Evolutionary conservation across 2,329 filamentous ascomycete species (phyloP), one percentile per base, ranked within the genome.

Genomic region (Harringtonia lauricola): DNA sequence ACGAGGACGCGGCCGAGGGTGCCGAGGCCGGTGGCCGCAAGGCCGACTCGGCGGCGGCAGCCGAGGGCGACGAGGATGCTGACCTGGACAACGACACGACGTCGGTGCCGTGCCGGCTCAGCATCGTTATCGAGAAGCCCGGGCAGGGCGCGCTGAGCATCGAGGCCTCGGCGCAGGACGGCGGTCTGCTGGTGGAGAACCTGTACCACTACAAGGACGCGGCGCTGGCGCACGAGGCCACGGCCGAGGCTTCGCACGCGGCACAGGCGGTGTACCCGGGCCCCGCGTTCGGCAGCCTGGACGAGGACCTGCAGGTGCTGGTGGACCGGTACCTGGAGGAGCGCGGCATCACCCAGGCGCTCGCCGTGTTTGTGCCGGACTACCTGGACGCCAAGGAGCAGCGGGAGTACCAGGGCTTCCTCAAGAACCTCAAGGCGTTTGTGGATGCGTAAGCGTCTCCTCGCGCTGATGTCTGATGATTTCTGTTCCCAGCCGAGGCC

Each of bases 321-420:
- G 74, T 96, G 61, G 90, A 96, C 74, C 79, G 83, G 55, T 98
- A 90, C 70, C 76, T 98, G 51, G 88, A 95, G 65, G 92, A 95
- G 75, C 79, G 92, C 55, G 92, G 90, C 51, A 79, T 98, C 65
- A 87, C 90, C 58, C 81, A 83, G 55, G 77, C 82, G 47, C 76
- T 98, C 55, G 90, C 89, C 43, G 69, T 89, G 53, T 95, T 96
- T 64, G 82, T 94, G 36, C 87, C 89, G 31, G 89, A 96, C 63
- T 98, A 95, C 69, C 89, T 96, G 59, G 88, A 96, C 61, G 79
- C 85, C 67, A 98, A 98, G 81, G 92, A 98, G 78, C 90, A 96
- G 78, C 84, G 81, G 68, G 92, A 98, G 74, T 98, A 98, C 65
- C 70, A 94, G 49, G 70, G 75, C 52, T 98, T 94, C 92, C 70